Evolutionary conservation across 2,329 filamentous ascomycete species (phyloP), one percentile per base, ranked within the genome.

Genomic region (Fusarium ambrosium): DNA sequence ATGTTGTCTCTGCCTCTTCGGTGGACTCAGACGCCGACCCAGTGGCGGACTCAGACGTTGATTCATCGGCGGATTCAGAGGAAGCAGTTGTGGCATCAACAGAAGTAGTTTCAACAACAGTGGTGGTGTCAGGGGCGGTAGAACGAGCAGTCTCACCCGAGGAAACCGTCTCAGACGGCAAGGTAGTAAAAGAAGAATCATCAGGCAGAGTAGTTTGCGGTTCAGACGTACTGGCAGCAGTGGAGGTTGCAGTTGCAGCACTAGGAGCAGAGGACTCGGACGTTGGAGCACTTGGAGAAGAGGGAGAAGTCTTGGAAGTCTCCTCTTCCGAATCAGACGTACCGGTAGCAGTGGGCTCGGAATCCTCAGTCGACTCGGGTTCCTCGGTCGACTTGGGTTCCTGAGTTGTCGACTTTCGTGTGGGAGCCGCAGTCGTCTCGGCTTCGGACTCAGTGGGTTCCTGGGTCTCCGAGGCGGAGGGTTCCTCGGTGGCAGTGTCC

Each of bases 201-300:
- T 74, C 74, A 74, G 75, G 75, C 74, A 75, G 76, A 77, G 78
- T 81, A 72, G 69, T 77, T 69, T 64, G 69, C 73, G 69, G 73
- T 62, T 56, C 65, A 72, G 79, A 83, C 81, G 79, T 83, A 82
- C 81, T 79, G 74, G 80, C 74, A 76, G 78, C 73, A 74, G 72
- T 74, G 72, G 72, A 74, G 65, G 72, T 75, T 74, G 69, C 66
- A 73, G 72, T 75, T 74, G 72, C 66, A 73, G 72, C 72, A 74
- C 64, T 74, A 48, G 69, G 59, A 72, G 72, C 62, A 74, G 72
- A 77, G 73, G 81, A 76, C 69, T 79, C 69, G 75, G 77, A 80
- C 58, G 66, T 73, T 73, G 78, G 69, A 75, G 74, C 75, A 81
- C 76, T 75, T 62, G 73, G 72, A 75, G 73, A 78, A 71, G 79